These are phyloP conservation scores for Luffa aegyptiaca DNA, from an alignment of 306 rosid genomes.

Conservation along the genomic window DNA sequence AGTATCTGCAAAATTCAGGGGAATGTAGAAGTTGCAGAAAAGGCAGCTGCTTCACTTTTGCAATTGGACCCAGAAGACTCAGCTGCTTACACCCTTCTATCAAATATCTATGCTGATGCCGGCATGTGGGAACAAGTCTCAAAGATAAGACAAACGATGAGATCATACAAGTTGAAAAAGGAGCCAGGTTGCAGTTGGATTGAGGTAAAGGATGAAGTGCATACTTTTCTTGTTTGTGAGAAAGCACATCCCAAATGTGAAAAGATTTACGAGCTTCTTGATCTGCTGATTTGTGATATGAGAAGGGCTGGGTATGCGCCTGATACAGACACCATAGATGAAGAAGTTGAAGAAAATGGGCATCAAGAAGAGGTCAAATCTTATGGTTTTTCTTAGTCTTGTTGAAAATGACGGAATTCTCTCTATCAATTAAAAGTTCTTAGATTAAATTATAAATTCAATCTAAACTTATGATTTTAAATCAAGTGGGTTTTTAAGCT, in stretches of 20 bases:
- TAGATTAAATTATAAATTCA: too few relatives aligned
- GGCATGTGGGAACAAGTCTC: conserved; percentile 78
- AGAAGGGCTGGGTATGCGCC: conserved; percentile 44
- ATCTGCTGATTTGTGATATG: conserved; percentile 56
- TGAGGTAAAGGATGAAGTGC: conserved; percentile 70
- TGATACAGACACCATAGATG: conserved; percentile 29
- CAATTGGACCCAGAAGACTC: conserved; percentile 73
- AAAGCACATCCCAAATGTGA: conserved; percentile 72
- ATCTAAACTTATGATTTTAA: too few relatives aligned
- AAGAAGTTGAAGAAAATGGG: conserved; percentile 24
- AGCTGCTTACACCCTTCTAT: conserved; percentile 55
- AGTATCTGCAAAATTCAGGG: conserved; percentile 66
- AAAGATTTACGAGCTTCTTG: conserved; percentile 49
- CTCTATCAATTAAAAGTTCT: too few relatives aligned
- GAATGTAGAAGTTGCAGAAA: conserved; percentile 68
- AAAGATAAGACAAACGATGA: conserved; percentile 58
- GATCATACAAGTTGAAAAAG: conserved; percentile 44
- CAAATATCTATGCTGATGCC: conserved; percentile 58
- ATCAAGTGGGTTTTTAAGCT: too few relatives aligned
- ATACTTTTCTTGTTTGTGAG: conserved; percentile 69
- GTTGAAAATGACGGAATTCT: too few relatives aligned
- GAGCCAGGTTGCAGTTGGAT: conserved; percentile 98
- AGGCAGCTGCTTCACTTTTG: conserved; percentile 40
- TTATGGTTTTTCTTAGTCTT: background rate
- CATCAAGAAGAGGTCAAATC: conserved; percentile 11